Evolutionary conservation across 306 rosid genomes (phyloP).

Genomic region (Sicyos edulis): DNA sequence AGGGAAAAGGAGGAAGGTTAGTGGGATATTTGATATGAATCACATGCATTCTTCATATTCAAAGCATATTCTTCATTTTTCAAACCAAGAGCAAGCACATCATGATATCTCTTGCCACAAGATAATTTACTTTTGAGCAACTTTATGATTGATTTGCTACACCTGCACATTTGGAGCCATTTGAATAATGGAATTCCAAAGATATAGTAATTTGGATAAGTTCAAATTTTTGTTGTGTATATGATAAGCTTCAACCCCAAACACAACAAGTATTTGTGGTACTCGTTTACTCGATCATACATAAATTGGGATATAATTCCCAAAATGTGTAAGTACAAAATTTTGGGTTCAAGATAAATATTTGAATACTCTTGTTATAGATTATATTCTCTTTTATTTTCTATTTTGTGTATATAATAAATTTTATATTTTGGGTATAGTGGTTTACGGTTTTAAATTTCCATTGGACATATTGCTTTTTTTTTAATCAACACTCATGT

Average conservation of each 20-base stretch:
- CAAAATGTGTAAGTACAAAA: not conserved
- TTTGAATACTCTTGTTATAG: no score
- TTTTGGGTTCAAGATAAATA: not conserved
- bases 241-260: not conserved
- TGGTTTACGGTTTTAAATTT: no score
- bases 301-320: not conserved
- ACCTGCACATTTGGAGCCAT: conserved; percentile 11
- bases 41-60: conserved; percentile 8
- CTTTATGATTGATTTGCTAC: conserved; percentile 13
- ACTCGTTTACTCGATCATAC: not conserved
- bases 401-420: no score
- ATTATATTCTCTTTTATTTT: no score
- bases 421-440: no score
- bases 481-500: no score
- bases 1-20: not conserved
- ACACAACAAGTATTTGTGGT: not conserved
- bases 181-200: not conserved
- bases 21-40: not conserved
- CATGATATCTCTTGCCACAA: not conserved
- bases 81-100: conserved; percentile 6
- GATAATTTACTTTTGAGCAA: conserved; percentile 6
- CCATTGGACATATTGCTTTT: no score
- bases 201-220: not conserved
- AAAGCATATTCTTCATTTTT: conserved; percentile 10
- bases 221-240: not conserved